Evolutionary conservation across 176 grass and related monocot species (phyloP).

Genomic region (Echinochloa phyllopogon): DNA sequence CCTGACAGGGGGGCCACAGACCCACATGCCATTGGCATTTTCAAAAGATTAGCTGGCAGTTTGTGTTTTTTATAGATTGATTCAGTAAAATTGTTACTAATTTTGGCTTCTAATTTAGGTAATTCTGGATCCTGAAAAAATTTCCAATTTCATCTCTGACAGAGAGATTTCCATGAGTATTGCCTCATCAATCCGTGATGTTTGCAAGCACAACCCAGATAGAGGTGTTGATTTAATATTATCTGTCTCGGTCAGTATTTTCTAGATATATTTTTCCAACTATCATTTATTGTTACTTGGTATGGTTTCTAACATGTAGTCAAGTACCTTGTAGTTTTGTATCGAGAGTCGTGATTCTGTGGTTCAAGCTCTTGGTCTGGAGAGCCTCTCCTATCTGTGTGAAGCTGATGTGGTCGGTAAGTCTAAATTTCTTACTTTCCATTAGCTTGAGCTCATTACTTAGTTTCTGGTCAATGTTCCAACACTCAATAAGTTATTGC

Average conservation of each 20-base stretch:
- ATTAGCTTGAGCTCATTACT: conserved; percentile 24
- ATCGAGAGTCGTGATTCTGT: conserved; percentile 72
- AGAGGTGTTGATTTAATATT: conserved; percentile 95
- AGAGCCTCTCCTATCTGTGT: conserved; percentile 86
- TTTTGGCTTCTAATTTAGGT: conserved; percentile 56
- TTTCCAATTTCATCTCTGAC: conserved; percentile 64
- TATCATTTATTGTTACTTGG: conserved; percentile 24
- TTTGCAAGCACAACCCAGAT: conserved; percentile 91
- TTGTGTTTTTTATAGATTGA: conserved; percentile 17
- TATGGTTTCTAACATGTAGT: conserved; percentile 39
- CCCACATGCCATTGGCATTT: not conserved
- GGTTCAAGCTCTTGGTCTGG: conserved; percentile 90
- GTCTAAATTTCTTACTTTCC: conserved; percentile 36
- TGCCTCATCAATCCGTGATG: conserved; percentile 86
- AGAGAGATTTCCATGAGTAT: conserved; percentile 76
- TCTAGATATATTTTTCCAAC: not conserved
- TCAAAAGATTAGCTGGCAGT: not conserved
- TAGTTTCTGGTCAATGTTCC: not conserved
- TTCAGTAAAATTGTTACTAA: conserved; percentile 41
- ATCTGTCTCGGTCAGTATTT: conserved; percentile 77
- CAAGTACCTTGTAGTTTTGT: conserved; percentile 60
- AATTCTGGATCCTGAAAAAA: conserved; percentile 70
- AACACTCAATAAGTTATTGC: not conserved
- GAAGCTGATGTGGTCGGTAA: conserved; percentile 90
- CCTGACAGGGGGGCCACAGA: not conserved